Percentiles rank a stretch among this genome's conserved stretches.
Evolutionary conservation across 768 basidiomycete species (phyloP).

Genomic region (Cystofilobasidium bisporidii): DNA sequence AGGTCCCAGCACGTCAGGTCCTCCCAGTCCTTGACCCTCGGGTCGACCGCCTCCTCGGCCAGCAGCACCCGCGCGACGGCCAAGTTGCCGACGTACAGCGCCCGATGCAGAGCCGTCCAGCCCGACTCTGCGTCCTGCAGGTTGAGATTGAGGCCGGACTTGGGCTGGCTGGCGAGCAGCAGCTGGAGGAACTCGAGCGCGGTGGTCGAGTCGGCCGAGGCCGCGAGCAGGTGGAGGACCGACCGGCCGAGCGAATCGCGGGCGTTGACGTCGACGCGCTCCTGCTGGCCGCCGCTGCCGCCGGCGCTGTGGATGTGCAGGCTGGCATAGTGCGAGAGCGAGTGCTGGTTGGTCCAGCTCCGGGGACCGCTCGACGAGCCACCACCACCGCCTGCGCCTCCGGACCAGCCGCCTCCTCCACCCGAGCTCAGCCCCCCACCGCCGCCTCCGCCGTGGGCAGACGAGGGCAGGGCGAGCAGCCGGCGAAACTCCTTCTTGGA

Average conservation of each 20-base stretch:
- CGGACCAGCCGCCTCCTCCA: constrained; percentile 45
- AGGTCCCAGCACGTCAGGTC: constrained; percentile 84
- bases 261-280: constrained; percentile 38
- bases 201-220: constrained; percentile 45
- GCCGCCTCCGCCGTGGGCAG: constrained; percentile 40
- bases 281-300: neutral
- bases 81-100: constrained; percentile 61
- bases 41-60: constrained; percentile 55
- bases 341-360: constrained; percentile 32
- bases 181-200: constrained; percentile 67
- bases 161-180: constrained; percentile 46
- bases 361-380: constrained; percentile 41
- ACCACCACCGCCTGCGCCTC: constrained; percentile 47
- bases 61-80: constrained; percentile 59
- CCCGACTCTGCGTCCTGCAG: constrained; percentile 68
- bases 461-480: constrained; percentile 49
- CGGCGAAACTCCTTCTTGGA: constrained; percentile 69
- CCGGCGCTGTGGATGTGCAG: too few species aligned
- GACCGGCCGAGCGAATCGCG: constrained; percentile 46
- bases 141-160: constrained; percentile 57
- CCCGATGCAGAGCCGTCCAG: constrained; percentile 85
- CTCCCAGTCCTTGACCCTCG: constrained; percentile 65
- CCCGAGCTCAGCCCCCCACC: constrained; percentile 41
- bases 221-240: constrained; percentile 70
- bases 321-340: constrained; percentile 29